Base-by-base conservation (phyloP, 2,329 filamentous ascomycete species). In the Curvularia eragrostidis region DNA sequence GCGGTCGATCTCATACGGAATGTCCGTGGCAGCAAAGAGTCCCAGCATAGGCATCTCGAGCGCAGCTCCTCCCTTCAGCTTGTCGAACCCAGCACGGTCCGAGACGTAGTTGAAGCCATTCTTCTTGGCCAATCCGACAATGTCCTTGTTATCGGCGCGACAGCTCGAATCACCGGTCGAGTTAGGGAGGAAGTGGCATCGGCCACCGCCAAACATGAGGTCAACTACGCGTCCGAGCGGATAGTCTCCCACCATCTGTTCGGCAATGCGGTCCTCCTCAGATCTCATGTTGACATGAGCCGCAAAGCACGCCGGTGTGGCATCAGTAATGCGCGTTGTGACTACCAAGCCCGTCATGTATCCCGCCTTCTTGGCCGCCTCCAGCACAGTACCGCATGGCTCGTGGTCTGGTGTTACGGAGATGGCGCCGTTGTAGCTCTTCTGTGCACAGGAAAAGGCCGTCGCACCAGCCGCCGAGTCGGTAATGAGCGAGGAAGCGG, bases 391-490 rank as follows among this genome's bases (percentile, higher is more conserved):
- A 7, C 94, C 95, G 76, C 95, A 99, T 4, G 95, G 92, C 28
- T 87, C 87, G 66, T 90, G 87, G 76, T 96, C 89, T 0, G 93
- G 93, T 15, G 96, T 83, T 52, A 96, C 90, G 9, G 92, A 91
- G 67, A 99, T 98, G 66, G 95, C 95, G 47, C 93, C 93, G 73
- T 99, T 99, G 81, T 99, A 99, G 76, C 89, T 96, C 85, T 99
- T 99, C 73, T 84, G 80, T 19, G 87, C 94, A 71, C 95, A 99
- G 2, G 91, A 93, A 76, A 99, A 99, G 1, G 95, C 95, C 0
- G 95, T 99, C 3, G 95, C 95, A 36, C 95, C 95, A n/a, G 95
- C 95, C 5, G 95, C 95, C 58, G 91, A 96, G 78, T 99, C 95
- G 1, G 95, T 99, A 51, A 99, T 90, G 59, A 98, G 81, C 56